Evolutionary conservation across 306 rosid species (phyloP).

Genomic region (Cucurbita maxima): DNA sequence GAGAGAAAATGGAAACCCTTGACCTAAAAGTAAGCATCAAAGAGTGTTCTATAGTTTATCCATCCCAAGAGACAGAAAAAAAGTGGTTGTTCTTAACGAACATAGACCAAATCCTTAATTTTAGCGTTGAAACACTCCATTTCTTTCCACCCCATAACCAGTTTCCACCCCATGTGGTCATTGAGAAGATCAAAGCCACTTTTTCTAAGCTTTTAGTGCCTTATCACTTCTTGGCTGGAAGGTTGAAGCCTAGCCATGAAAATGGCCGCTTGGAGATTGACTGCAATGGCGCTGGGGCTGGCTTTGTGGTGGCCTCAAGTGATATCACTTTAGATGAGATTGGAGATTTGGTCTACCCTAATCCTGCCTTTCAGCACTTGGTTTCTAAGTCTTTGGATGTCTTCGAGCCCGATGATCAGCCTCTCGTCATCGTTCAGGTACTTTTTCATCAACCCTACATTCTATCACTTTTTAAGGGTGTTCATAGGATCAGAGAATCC

Average conservation of each 20-base stretch:
- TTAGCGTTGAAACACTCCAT: slow-evolving; percentile 49
- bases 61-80: slow-evolving; percentile 29
- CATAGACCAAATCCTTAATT: slow-evolving; percentile 62
- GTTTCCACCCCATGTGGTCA: slow-evolving; percentile 18
- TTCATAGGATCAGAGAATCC: too few species aligned
- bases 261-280: slow-evolving; percentile 45
- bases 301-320: slow-evolving; percentile 51
- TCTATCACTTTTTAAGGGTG: too few species aligned
- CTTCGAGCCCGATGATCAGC: slow-evolving; percentile 28
- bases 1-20: background rate
- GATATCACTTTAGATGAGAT: slow-evolving; percentile 34
- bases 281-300: slow-evolving; percentile 46
- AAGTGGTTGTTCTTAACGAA: slow-evolving; percentile 52
- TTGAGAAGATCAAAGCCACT: slow-evolving; percentile 26
- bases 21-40: slow-evolving; percentile 44
- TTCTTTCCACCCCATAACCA: slow-evolving; percentile 37
- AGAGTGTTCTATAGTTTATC: slow-evolving; percentile 24
- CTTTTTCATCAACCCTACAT: too few species aligned
- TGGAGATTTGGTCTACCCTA: slow-evolving; percentile 55
- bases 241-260: slow-evolving; percentile 25
- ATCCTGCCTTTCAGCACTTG: slow-evolving; percentile 48
- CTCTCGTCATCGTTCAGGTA: slow-evolving; percentile 54
- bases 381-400: slow-evolving; percentile 29
- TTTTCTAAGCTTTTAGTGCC: slow-evolving; percentile 30
- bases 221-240: slow-evolving; percentile 53